Percentiles rank a stretch among this genome's conserved stretches.
Conservation (phyloP, 164 flowering plant species). For the Platanus orientalis region DNA sequence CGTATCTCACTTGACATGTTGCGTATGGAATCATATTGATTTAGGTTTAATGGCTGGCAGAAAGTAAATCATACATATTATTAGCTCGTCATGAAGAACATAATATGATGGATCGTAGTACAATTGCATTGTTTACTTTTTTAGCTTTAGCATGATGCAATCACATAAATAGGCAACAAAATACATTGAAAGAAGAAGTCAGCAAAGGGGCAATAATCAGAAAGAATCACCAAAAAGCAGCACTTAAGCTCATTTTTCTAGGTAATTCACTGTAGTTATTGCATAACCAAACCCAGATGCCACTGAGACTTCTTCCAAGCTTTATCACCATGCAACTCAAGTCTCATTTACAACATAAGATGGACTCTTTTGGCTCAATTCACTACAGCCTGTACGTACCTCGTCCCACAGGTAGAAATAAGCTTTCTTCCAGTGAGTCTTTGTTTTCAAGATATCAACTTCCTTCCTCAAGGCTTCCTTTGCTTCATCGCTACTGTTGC, state of each 20-base stretch:
- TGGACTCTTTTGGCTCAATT: background rate
- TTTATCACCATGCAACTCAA: background rate
- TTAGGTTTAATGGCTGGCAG: slow-evolving; percentile 82
- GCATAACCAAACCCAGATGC: slow-evolving; percentile 2
- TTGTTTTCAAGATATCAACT: slow-evolving; percentile 73
- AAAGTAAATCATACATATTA: slow-evolving; percentile 7
- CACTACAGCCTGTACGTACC: slow-evolving; percentile 37
- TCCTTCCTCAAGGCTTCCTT: slow-evolving; percentile 67
- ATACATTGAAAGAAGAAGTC: background rate
- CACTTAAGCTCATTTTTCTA: background rate
- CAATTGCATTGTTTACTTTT: no score
- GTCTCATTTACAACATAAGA: background rate
- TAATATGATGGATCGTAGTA: background rate
- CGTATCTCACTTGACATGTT: slow-evolving; percentile 74
- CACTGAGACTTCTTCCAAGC: background rate
- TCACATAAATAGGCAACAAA: background rate
- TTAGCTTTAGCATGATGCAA: background rate
- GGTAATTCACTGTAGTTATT: background rate
- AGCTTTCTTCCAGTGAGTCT: slow-evolving; percentile 87
- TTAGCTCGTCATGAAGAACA: background rate
- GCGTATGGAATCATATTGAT: slow-evolving; percentile 71
- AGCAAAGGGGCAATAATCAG: background rate
- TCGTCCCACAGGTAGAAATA: slow-evolving; percentile 99
- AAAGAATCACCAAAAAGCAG: background rate
- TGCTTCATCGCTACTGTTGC: slow-evolving; percentile 50